Base-by-base conservation (phyloP, 2,329 filamentous ascomycete species). In the Fusarium sambucinum region DNA sequence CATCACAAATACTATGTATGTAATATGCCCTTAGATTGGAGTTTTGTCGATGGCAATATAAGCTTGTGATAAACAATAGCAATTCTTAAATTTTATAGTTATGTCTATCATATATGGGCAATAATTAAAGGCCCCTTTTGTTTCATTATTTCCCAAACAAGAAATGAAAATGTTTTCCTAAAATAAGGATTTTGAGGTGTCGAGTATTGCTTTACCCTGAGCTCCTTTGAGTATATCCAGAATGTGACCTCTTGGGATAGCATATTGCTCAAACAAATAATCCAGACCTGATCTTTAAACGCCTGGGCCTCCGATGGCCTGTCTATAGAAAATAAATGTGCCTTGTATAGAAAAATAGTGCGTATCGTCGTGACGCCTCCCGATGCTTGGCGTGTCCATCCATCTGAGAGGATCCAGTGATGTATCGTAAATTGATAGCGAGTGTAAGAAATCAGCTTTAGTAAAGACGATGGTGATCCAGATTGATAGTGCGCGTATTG, bases 361-460 rank as follows among this genome's bases (percentile, higher is more conserved):
- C 68, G 57, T 70, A 47, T 71, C 68, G 60, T 70, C 68, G 55
- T 70, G 59, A 66, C 59, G 63, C 64, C 68, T 41, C 37, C 38
- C 41, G 50, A 68, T 68, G 56, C 44, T 62, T 46, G 51, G 54
- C 48, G 54, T 66, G 23, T 70, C 45, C 53, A 60, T 64, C 41
- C 55, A 65, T 59, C 41, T 68, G 50, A 70, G 21, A 54, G 48
- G 40, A 48, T 54, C 47, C 35, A 47, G 45, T 57, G 41, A 50
- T 42, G 38, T 44, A 66, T 69, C 54, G 63, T 69, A 40, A 56
- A n/a, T 55, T 54, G 35, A 55, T 63, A 55, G 53, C 41, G 59
- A 56, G 57, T 58, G 54, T 62, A 46, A 47, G 46, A 58, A 53
- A 48, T 55, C 12, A 41, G 63, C 58, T 33, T 45, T 29, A 29